Percentiles rank a stretch among this genome's conserved stretches.
Evolutionary conservation across 2,329 filamentous ascomycete genomes (phyloP).

Genomic region (Fonsecaea erecta): DNA sequence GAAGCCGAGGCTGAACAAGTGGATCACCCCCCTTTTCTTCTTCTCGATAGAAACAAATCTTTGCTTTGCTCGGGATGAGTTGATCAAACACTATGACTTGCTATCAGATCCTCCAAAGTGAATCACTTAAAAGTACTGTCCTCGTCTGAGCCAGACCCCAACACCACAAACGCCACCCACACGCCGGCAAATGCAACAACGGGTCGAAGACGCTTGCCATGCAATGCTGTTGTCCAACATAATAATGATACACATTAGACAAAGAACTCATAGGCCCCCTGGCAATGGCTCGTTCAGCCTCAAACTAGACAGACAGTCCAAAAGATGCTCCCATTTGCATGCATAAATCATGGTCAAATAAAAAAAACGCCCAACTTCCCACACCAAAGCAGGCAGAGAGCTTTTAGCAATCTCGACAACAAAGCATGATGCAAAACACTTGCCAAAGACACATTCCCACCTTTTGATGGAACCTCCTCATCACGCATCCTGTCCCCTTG

Average conservation of each 20-base stretch:
- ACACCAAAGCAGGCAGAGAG: not conserved
- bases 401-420: slow-evolving; percentile 1
- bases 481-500: not conserved
- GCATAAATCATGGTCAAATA: slow-evolving; percentile 2
- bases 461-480: slow-evolving; percentile 5
- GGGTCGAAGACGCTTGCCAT: not conserved
- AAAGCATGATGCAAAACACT: not conserved
- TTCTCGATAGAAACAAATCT: no score
- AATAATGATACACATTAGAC: slow-evolving; percentile 14
- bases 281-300: slow-evolving; percentile 11
- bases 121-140: not conserved
- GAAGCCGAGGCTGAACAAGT: not conserved
- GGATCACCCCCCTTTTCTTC: not conserved
- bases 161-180: not conserved
- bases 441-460: not conserved
- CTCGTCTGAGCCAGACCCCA: not conserved
- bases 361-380: not conserved
- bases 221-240: not conserved
- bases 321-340: not conserved
- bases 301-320: slow-evolving; percentile 1
- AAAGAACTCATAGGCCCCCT: slow-evolving; percentile 8
- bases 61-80: no score
- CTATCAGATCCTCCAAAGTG: not conserved
- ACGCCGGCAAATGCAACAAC: not conserved
- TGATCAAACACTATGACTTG: not conserved